These are phyloP conservation scores for Saturnispora ahearnii DNA, from an alignment of 805 yeast genomes.

Conservation along the genomic window DNA sequence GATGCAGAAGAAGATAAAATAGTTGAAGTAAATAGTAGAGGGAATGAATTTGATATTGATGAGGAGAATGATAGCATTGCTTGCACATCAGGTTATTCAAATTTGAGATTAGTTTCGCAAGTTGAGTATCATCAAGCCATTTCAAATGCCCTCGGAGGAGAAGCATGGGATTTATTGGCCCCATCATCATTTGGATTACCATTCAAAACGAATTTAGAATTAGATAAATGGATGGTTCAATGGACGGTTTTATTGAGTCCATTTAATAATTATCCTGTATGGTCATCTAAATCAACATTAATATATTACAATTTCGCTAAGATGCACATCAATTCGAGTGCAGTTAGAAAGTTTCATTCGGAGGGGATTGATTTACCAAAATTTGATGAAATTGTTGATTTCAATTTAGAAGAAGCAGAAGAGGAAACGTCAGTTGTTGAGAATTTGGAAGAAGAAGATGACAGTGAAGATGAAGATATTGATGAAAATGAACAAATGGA, in stretches of 20 bases:
- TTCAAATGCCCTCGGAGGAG: slow-evolving; percentile 45
- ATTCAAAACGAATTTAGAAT: slow-evolving; percentile 53
- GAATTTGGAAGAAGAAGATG: slow-evolving; percentile 18
- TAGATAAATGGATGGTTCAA: slow-evolving; percentile 73
- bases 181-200: slow-evolving; percentile 62
- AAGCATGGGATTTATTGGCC: slow-evolving; percentile 51
- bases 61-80: neutral
- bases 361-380: slow-evolving; percentile 20
- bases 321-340: slow-evolving; percentile 54
- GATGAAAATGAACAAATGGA: slow-evolving; percentile 8
- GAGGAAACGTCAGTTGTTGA: slow-evolving; percentile 19
- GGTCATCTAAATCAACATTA: slow-evolving; percentile 64
- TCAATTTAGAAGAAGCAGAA: slow-evolving; percentile 3
- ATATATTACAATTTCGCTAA: slow-evolving; percentile 68
- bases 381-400: slow-evolving; percentile 17
- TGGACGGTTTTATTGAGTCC: slow-evolving; percentile 67
- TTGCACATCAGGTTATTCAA: slow-evolving; percentile 28
- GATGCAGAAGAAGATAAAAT: neutral
- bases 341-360: slow-evolving; percentile 34
- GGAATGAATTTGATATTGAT: neutral
- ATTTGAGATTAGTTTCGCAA: slow-evolving; percentile 55
- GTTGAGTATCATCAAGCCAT: slow-evolving; percentile 61
- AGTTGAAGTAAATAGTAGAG: neutral
- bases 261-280: slow-evolving; percentile 38
- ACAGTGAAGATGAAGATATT: slow-evolving; percentile 13